Conservation (phyloP, 495 filamentous ascomycete species). For the Astrocystis sublimbata region DNA sequence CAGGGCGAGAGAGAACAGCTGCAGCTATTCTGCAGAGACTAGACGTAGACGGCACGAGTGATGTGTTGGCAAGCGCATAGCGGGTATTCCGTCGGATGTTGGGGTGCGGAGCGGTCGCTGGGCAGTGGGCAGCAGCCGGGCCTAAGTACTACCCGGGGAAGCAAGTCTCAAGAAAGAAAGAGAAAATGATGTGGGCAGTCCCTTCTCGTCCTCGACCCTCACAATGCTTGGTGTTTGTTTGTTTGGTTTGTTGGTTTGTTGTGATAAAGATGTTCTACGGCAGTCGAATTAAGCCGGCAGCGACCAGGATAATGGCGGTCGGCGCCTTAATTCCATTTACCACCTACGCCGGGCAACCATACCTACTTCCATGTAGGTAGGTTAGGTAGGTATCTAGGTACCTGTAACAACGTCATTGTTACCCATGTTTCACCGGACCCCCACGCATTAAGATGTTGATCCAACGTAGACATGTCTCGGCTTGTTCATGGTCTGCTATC, state of each 20-base stretch:
- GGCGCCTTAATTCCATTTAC: no score
- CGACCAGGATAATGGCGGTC: constrained; percentile 4
- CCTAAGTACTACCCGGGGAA: neutral
- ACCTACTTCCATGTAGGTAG: no score
- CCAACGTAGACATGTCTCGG: no score
- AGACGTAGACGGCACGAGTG: constrained; percentile 1
- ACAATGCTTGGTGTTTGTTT: neutral
- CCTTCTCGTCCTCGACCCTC: neutral
- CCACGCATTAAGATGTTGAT: no score
- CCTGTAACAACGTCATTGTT: no score
- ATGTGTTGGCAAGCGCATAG: constrained; percentile 19
- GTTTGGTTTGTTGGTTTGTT: no score
- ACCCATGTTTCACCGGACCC: no score
- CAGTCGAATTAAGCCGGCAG: neutral
- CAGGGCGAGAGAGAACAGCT: neutral
- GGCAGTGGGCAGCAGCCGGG: neutral
- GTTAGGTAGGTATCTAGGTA: no score
- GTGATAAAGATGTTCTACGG: constrained; percentile 9
- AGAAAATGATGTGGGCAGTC: neutral
- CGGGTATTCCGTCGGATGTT: neutral
- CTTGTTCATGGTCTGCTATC: no score
- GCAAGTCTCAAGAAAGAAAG: neutral
- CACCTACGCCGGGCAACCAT: no score
- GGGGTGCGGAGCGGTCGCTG: neutral
- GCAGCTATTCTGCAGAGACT: constrained; percentile 12